phyloP scores from a whole-genome alignment of 148 eudicot genomes.

The Selenicereus undatus region DNA sequence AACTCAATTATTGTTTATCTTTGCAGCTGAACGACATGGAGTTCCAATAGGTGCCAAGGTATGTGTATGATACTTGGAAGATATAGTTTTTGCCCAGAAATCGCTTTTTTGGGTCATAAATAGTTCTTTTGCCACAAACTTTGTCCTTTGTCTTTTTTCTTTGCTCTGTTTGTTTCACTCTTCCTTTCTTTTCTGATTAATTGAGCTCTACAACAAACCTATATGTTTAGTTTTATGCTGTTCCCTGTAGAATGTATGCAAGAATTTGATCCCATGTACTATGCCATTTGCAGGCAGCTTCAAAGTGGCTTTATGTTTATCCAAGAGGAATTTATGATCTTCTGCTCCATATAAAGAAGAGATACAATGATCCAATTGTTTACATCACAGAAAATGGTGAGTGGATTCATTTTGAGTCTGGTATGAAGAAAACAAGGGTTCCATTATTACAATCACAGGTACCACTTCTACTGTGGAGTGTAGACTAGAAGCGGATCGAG shows the following conservation, averaged over 20 bases:
- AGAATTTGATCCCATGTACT: not conserved
- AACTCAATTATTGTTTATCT: slow-evolving; percentile 10
- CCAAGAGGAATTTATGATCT: slow-evolving; percentile 31
- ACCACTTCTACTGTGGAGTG: not conserved
- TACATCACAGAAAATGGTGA: slow-evolving; percentile 39
- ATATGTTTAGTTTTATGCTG: not conserved
- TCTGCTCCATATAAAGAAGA: slow-evolving; percentile 14
- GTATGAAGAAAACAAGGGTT: not conserved
- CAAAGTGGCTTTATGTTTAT: slow-evolving; percentile 28
- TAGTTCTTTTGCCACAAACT: no score
- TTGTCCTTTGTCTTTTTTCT: no score
- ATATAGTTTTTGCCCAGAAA: not conserved
- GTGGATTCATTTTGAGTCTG: not conserved
- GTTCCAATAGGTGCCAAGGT: slow-evolving; percentile 24
- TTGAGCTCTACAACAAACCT: not conserved
- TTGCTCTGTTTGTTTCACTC: no score
- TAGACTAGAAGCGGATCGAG: not conserved
- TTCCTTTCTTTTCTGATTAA: not conserved
- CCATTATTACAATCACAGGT: not conserved
- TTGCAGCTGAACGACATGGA: slow-evolving; percentile 21
- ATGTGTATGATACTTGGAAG: not conserved
- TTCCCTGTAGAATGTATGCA: not conserved
- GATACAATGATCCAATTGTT: slow-evolving; percentile 24
- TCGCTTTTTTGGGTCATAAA: no score
- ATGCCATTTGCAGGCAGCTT: slow-evolving; percentile 24